A percentile compares a stretch with the other conserved stretches of the same genome.
These are phyloP conservation scores for Kingdonia uniflora DNA, from an alignment of 164 flowering plant species.

Conservation along the genomic window DNA sequence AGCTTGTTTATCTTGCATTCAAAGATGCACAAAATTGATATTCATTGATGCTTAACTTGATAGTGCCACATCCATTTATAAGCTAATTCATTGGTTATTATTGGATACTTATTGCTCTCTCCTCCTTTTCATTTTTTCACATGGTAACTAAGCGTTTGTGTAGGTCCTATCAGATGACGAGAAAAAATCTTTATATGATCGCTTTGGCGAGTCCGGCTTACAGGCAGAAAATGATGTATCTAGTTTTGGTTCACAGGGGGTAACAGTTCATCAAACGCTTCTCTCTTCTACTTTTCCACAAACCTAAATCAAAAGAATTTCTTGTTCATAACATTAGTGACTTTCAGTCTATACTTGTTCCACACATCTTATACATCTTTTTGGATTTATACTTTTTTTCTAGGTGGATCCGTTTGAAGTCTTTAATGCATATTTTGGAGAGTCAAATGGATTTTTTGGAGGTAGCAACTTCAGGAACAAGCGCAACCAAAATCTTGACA, in stretches of 20 bases:
- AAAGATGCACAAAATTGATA: too few species aligned
- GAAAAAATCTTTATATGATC: constrained; percentile 85
- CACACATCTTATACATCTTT: background rate
- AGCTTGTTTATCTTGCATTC: too few species aligned
- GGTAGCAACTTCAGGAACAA: constrained; percentile 33
- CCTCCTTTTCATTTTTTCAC: too few species aligned
- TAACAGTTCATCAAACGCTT: constrained; percentile 17
- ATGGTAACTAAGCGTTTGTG: constrained; percentile 16
- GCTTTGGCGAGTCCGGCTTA: constrained; percentile 90
- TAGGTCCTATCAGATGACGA: constrained; percentile 94
- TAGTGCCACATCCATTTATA: too few species aligned
- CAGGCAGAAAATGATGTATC: constrained; percentile 48
- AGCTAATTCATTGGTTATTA: too few species aligned
- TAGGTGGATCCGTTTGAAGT: constrained; percentile 88
- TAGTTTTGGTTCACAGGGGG: constrained; percentile 42
- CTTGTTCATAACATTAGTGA: background rate
- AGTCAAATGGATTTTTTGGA: constrained; percentile 57
- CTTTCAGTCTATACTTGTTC: background rate
- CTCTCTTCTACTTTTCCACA: too few species aligned
- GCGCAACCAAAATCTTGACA: constrained; percentile 43
- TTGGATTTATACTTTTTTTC: background rate
- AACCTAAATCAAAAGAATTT: background rate
- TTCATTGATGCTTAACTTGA: too few species aligned
- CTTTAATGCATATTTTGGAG: constrained; percentile 73
- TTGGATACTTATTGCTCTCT: too few species aligned